Evolutionary conservation across 176 grass and related monocot species (phyloP).

Genomic region (maize (Zea mays)): Zm-B73-REFERENCE-NAM-5.0 NC_050100.1:48788501-48789000

Average conservation of each 20-base stretch:
- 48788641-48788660: neutral
- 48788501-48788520: constrained; percentile 49
- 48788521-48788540: neutral
- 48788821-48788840: constrained; percentile 46
- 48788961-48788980: constrained; percentile 23
- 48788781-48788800: constrained; percentile 17
- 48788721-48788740: constrained; percentile 17
- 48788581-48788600: constrained; percentile 49
- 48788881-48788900: constrained; percentile 2
- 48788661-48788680: neutral
- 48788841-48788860: constrained; percentile 32
- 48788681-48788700: neutral
- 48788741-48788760: constrained; percentile 30
- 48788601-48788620: constrained; percentile 26
- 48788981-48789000: constrained; percentile 43
- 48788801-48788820: constrained; percentile 29
- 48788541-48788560: constrained; percentile 33
- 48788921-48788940: neutral
- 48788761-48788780: constrained; percentile 52
- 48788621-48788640: constrained; percentile 45
- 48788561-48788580: constrained; percentile 30
- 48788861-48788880: constrained; percentile 20
- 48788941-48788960: neutral
- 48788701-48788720: constrained; percentile 36
- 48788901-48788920: constrained; percentile 19